These are phyloP conservation scores for Epichloe elymi DNA, from an alignment of 2,329 filamentous ascomycete species.

Conservation along the genomic window DNA sequence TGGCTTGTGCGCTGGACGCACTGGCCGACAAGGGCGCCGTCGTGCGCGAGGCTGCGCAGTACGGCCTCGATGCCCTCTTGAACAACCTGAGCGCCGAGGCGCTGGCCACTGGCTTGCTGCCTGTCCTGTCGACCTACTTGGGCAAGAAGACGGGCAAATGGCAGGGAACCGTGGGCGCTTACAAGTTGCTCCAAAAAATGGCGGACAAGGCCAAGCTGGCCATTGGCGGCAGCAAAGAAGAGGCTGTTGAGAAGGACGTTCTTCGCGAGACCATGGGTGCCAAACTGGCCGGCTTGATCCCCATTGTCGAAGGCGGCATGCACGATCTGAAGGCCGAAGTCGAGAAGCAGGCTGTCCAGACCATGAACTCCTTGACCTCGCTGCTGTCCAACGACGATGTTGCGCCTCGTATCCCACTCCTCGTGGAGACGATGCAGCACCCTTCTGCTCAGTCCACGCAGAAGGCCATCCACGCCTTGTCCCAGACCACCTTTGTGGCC, in stretches of 20 bases:
- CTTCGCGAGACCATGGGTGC: conserved; percentile 83
- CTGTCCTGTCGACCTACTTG: conserved; percentile 62
- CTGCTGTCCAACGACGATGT: conserved; percentile 96
- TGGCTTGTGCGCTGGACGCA: conserved; percentile 65
- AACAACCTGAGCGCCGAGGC: conserved; percentile 67
- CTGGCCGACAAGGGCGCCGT: conserved; percentile 82
- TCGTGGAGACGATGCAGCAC: conserved; percentile 91
- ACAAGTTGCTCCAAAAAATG: conserved; percentile 73
- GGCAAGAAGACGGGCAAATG: conserved; percentile 82
- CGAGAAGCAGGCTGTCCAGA: conserved; percentile 77
- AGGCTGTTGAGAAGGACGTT: conserved; percentile 77
- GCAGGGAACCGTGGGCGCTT: conserved; percentile 87
- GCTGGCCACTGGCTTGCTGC: conserved; percentile 69
- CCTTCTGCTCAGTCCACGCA: conserved; percentile 78
- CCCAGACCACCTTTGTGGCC: conserved; percentile 96
- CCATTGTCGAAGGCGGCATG: conserved; percentile 85
- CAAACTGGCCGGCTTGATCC: conserved; percentile 75
- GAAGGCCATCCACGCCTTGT: conserved; percentile 93
- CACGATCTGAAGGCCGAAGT: conserved; percentile 88
- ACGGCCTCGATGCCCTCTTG: conserved; percentile 84
- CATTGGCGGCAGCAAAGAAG: conserved; percentile 63
- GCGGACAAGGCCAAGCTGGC: conserved; percentile 87
- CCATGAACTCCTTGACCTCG: conserved; percentile 82
- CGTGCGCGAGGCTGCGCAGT: conserved; percentile 84
- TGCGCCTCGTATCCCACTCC: conserved; percentile 74